phyloP scores from a whole-genome alignment of 805 yeast species.

The Teunomyces panamensis region DNA sequence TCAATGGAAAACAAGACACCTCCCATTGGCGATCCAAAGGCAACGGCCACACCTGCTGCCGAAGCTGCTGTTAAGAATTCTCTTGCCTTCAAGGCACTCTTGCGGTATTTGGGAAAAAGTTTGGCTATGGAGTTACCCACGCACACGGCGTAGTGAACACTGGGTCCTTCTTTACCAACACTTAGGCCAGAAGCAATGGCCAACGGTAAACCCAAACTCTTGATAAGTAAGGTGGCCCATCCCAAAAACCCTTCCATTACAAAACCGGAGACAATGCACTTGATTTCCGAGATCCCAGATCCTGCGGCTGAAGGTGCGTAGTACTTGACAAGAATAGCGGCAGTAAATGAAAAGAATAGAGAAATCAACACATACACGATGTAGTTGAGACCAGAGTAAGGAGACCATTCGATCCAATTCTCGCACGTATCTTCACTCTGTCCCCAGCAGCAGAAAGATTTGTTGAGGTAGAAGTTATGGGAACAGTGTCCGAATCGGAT shows the following conservation, averaged over 20 bases:
- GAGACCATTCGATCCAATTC: slow-evolving; percentile 70
- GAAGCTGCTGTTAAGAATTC: slow-evolving; percentile 84
- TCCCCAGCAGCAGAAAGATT: slow-evolving; percentile 81
- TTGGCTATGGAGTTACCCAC: slow-evolving; percentile 81
- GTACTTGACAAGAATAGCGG: slow-evolving; percentile 65
- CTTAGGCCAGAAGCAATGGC: slow-evolving; percentile 91
- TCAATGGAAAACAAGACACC: slow-evolving; percentile 94
- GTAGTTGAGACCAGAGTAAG: slow-evolving; percentile 46
- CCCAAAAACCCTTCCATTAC: slow-evolving; percentile 73
- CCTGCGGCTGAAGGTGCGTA: slow-evolving; percentile 94
- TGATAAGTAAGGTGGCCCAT: slow-evolving; percentile 67
- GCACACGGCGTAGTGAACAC: slow-evolving; percentile 96
- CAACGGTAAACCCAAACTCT: slow-evolving; percentile 78
- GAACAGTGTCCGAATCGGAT: slow-evolving; percentile 78
- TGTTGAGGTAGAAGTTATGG: slow-evolving; percentile 63
- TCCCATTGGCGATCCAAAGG: slow-evolving; percentile 95
- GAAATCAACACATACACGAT: slow-evolving; percentile 58
- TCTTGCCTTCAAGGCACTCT: slow-evolving; percentile 43
- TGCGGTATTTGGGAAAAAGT: slow-evolving; percentile 44
- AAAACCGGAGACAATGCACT: slow-evolving; percentile 91
- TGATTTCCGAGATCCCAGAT: slow-evolving; percentile 95
- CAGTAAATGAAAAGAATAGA: slow-evolving; percentile 54
- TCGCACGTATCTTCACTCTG: slow-evolving; percentile 48
- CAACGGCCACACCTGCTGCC: slow-evolving; percentile 98
- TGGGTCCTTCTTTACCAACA: slow-evolving; percentile 97